Conservation (phyloP, 805 yeast species). For the Ogataea wickerhamii region DNA sequence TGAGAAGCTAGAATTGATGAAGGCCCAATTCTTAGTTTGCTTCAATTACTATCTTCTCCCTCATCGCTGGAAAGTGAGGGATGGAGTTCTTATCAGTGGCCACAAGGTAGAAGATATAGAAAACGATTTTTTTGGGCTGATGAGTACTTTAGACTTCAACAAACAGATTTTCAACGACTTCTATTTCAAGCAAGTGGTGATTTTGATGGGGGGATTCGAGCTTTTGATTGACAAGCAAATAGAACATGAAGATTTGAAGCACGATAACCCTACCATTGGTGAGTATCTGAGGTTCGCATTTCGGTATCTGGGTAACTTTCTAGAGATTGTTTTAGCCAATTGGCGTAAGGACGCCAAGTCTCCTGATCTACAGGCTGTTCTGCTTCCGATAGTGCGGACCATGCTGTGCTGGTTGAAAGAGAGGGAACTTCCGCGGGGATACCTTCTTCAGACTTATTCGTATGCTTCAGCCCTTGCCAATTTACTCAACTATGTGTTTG, state of each 20-base stretch:
- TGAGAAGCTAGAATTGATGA: conserved; percentile 31
- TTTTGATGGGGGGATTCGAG: conserved; percentile 38
- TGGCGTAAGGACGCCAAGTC: conserved; percentile 21
- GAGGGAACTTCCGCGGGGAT: conserved; percentile 37
- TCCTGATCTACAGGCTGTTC: conserved; percentile 22
- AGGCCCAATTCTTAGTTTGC: conserved; percentile 30
- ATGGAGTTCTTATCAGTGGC: conserved; percentile 29
- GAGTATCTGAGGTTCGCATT: conserved; percentile 40
- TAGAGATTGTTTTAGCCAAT: conserved; percentile 21
- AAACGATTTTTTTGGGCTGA: conserved; percentile 28
- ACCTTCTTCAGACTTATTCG: conserved; percentile 24
- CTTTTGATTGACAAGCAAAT: conserved; percentile 27
- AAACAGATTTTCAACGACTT: conserved; percentile 34
- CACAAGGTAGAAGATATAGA: conserved; percentile 30
- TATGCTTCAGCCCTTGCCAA: conserved; percentile 19
- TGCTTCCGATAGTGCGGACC: conserved; percentile 44
- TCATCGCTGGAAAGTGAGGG: conserved; percentile 33
- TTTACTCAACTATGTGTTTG: conserved; percentile 18
- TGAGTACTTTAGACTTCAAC: conserved; percentile 28
- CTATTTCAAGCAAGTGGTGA: conserved; percentile 35
- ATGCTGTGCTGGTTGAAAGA: conserved; percentile 56
- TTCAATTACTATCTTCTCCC: conserved; percentile 41
- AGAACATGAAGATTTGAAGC: conserved; percentile 23
- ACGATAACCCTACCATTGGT: conserved; percentile 23
- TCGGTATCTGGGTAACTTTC: conserved; percentile 36